Evolutionary conservation across 2,329 filamentous ascomycete genomes (phyloP).

Genomic region (Sporothrix phasma): DNA sequence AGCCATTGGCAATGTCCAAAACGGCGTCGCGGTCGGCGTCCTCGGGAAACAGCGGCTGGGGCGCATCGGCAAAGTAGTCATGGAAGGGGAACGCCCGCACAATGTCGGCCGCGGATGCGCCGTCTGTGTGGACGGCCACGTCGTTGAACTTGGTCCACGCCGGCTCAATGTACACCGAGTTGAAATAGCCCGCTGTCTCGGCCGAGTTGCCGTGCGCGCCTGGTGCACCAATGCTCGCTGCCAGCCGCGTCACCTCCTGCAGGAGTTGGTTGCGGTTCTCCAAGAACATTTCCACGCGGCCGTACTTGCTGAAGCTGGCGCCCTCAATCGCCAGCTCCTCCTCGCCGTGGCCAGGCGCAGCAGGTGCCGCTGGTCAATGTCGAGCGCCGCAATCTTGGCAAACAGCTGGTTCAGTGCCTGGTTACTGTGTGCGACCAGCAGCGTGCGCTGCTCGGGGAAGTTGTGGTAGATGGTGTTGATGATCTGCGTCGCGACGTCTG

Average conservation of each 20-base stretch:
- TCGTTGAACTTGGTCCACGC: constrained; percentile 81
- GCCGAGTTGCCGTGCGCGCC: constrained; percentile 94
- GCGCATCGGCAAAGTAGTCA: constrained; percentile 74
- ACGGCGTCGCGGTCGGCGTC: constrained; percentile 55
- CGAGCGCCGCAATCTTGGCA: constrained; percentile 90
- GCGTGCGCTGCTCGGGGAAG: constrained; percentile 82
- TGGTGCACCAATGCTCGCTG: constrained; percentile 72
- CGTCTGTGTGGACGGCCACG: constrained; percentile 29
- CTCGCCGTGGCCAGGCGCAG: constrained; percentile 90
- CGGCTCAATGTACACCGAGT: constrained; percentile 80
- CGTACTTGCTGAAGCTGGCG: constrained; percentile 79
- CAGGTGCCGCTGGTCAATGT: constrained; percentile 91
- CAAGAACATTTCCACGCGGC: constrained; percentile 88
- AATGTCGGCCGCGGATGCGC: constrained; percentile 47
- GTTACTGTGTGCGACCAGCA: constrained; percentile 93
- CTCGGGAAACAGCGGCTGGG: constrained; percentile 70
- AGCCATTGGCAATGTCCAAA: constrained; percentile 70
- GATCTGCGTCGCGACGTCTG: constrained; percentile 96
- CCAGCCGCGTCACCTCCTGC: constrained; percentile 75
- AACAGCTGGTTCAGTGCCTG: constrained; percentile 96
- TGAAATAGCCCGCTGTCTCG: constrained; percentile 95
- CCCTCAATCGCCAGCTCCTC: constrained; percentile 80
- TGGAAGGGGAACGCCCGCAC: constrained; percentile 77
- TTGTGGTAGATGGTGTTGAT: constrained; percentile 99
- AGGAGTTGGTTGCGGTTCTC: constrained; percentile 75